Evolutionary conservation across 192 early-diverging fungal genomes (phyloP).

Genomic region (Entomortierella chlamydospora): DNA sequence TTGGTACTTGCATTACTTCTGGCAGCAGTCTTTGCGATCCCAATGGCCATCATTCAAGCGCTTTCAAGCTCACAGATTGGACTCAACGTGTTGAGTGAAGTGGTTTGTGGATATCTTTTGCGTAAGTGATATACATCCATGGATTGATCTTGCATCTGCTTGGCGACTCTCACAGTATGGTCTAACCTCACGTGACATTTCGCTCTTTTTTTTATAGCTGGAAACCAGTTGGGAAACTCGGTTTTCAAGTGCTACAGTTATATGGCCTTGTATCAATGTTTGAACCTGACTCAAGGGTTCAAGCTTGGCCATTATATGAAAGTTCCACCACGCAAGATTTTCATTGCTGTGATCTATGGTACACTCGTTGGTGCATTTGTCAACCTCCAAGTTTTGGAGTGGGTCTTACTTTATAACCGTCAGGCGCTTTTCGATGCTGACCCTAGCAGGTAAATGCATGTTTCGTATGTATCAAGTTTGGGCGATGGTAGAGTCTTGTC

Average conservation of each 20-base stretch:
- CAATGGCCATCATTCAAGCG: slow-evolving; percentile 65
- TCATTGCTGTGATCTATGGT: slow-evolving; percentile 40
- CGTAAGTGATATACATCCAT: slow-evolving; percentile 19
- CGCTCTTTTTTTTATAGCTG: slow-evolving; percentile 50
- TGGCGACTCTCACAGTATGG: no score
- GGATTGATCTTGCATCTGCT: no score
- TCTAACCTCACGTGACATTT: not conserved
- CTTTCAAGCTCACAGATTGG: slow-evolving; percentile 64
- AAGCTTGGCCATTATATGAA: slow-evolving; percentile 67
- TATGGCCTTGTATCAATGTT: slow-evolving; percentile 78
- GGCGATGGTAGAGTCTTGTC: no score
- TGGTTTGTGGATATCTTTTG: slow-evolving; percentile 63
- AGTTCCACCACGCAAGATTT: slow-evolving; percentile 38
- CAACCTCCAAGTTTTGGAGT: slow-evolving; percentile 40
- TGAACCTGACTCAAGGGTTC: slow-evolving; percentile 76
- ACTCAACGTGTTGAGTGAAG: slow-evolving; percentile 70
- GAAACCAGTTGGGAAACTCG: slow-evolving; percentile 63
- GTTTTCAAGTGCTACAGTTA: slow-evolving; percentile 71
- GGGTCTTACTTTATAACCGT: slow-evolving; percentile 37
- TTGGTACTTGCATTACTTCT: slow-evolving; percentile 59
- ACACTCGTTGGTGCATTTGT: slow-evolving; percentile 31
- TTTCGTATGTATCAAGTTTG: no score
- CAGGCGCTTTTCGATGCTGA: slow-evolving; percentile 31
- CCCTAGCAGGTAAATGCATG: slow-evolving; percentile 5
- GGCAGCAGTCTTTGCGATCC: slow-evolving; percentile 60